Conservation (phyloP, 2,329 filamentous ascomycete species). For the Alternaria longipes region DNA sequence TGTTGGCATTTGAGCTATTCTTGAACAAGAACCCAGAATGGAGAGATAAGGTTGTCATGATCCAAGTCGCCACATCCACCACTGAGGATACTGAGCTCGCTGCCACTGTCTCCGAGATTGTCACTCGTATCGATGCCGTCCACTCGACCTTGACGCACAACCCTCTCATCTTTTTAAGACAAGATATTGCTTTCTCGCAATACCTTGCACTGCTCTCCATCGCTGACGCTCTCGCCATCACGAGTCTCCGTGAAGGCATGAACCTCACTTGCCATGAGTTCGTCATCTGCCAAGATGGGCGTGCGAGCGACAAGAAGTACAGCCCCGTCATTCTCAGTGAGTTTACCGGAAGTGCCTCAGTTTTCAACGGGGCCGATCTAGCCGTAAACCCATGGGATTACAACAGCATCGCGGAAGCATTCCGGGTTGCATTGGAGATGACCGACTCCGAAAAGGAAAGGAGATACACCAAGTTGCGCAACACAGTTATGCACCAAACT, state of each 20-base stretch:
- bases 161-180: slow-evolving; percentile 90
- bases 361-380: slow-evolving; percentile 83
- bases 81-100: slow-evolving; percentile 89
- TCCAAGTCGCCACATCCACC: slow-evolving; percentile 91
- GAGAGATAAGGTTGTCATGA: slow-evolving; percentile 85
- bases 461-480: slow-evolving; percentile 78
- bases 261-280: slow-evolving; percentile 96
- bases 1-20: slow-evolving; percentile 91
- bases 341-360: slow-evolving; percentile 89
- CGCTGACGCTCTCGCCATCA: slow-evolving; percentile 92
- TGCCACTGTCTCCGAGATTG: slow-evolving; percentile 89
- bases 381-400: slow-evolving; percentile 97
- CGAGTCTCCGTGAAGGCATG: slow-evolving; percentile 95
- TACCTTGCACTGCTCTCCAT: slow-evolving; percentile 92
- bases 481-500: slow-evolving; percentile 80
- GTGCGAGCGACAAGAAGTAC: slow-evolving; percentile 75
- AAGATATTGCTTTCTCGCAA: slow-evolving; percentile 91
- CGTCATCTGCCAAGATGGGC: slow-evolving; percentile 89
- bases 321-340: slow-evolving; percentile 92
- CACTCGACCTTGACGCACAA: slow-evolving; percentile 93
- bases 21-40: slow-evolving; percentile 92
- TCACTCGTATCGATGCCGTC: slow-evolving; percentile 89
- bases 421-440: slow-evolving; percentile 86
- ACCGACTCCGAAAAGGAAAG: slow-evolving; percentile 73
- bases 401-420: slow-evolving; percentile 83